phyloP scores from a whole-genome alignment of 2,329 filamentous ascomycete genomes.

The Alternaria solani region DNA sequence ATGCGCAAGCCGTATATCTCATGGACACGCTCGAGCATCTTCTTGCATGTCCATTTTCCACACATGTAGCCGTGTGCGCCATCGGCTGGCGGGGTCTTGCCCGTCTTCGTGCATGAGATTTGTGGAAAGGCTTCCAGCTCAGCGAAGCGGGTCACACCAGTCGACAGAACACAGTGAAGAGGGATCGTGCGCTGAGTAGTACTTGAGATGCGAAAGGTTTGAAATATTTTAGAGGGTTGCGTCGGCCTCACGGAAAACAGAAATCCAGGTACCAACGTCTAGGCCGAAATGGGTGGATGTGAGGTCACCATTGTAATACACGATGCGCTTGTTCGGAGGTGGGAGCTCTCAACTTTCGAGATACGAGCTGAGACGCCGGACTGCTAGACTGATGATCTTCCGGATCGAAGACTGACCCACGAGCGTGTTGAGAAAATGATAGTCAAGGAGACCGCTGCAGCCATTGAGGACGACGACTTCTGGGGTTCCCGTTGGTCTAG shows the following conservation, averaged over 20 bases:
- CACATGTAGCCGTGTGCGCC: conserved; percentile 49
- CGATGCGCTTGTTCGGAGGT: not conserved
- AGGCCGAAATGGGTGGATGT: not conserved
- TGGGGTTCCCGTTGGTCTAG: not conserved
- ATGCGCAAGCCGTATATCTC: not conserved
- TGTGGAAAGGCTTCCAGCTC: not conserved
- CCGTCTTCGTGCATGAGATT: not conserved
- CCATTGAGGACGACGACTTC: not conserved
- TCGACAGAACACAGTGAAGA: conserved; percentile 1
- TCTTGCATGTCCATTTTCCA: conserved; percentile 53
- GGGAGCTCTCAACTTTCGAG: not conserved
- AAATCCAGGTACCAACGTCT: not conserved
- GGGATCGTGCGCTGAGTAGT: conserved; percentile 6
- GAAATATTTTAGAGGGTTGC: conserved; percentile 24
- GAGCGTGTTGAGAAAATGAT: not conserved
- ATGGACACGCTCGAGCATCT: conserved; percentile 41
- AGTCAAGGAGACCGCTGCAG: not conserved
- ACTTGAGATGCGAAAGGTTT: conserved; percentile 12
- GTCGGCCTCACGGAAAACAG: not conserved
- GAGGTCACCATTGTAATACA: conserved; percentile 3
- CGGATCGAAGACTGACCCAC: not conserved
- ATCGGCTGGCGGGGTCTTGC: conserved; percentile 31
- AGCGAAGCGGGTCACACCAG: conserved; percentile 5
- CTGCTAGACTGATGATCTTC: not conserved
- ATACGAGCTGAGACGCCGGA: not conserved